Conservation (phyloP, 495 filamentous ascomycete genomes). For the Pyrenula massariospora region DNA sequence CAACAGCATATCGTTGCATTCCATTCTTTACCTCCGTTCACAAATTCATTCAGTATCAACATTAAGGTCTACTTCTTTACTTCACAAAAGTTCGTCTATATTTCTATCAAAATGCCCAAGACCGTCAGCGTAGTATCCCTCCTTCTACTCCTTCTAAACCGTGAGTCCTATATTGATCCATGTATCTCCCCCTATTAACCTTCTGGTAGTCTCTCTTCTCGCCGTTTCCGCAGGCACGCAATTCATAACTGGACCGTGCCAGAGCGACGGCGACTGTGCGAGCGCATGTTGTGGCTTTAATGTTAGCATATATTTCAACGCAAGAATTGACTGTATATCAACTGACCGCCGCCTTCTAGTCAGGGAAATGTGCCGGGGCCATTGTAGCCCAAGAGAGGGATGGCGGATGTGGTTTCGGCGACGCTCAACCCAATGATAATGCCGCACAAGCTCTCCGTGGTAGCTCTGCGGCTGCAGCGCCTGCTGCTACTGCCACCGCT, state of each 20-base stretch:
- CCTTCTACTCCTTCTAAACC: neutral
- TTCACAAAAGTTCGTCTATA: neutral
- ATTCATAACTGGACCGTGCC: conserved; percentile 17
- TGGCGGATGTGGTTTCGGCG: conserved; percentile 22
- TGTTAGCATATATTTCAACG: no score
- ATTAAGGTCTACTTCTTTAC: neutral
- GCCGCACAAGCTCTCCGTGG: conserved; percentile 8
- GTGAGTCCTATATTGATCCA: neutral
- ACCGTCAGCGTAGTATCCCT: neutral
- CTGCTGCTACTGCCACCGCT: neutral
- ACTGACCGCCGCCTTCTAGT: no score
- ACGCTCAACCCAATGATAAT: conserved; percentile 17
- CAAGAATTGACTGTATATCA: no score
- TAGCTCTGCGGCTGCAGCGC: neutral
- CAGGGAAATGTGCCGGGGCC: conserved; percentile 17
- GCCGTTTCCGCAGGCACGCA: conserved; percentile 1
- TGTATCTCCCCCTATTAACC: neutral
- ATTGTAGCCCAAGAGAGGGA: conserved; percentile 21
- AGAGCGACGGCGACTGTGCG: conserved; percentile 13
- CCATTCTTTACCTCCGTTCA: neutral
- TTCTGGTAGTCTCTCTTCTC: neutral
- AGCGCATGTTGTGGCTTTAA: conserved; percentile 14
- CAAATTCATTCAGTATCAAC: no score
- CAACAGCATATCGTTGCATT: no score
- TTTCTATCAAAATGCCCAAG: neutral